Conservation (phyloP, 2,329 filamentous ascomycete genomes). For the Trichoderma asperellum region DNA sequence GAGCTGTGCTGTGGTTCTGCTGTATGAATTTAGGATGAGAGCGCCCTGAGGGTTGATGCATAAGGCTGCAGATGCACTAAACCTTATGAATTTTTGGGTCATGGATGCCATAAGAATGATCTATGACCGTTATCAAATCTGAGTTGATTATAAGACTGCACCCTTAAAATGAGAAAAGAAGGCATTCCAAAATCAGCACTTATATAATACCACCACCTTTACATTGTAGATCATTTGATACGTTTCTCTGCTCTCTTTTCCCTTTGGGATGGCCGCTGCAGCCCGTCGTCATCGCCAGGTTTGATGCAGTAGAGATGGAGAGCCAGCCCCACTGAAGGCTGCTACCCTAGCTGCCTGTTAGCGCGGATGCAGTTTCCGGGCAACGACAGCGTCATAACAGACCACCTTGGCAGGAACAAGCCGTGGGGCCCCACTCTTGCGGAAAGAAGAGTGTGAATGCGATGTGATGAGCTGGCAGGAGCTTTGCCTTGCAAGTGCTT, state of each 20-base stretch:
- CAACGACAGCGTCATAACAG: slow-evolving; percentile 28
- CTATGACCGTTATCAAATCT: neutral
- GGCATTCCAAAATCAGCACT: neutral
- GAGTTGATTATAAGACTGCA: neutral
- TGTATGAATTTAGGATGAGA: neutral
- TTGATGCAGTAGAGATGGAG: neutral
- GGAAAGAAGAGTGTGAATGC: neutral
- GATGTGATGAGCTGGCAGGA: slow-evolving; percentile 22
- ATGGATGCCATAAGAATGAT: neutral
- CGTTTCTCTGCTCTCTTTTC: neutral
- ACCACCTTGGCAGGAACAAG: slow-evolving; percentile 26
- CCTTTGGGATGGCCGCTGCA: slow-evolving; percentile 11
- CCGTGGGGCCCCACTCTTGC: slow-evolving; percentile 7
- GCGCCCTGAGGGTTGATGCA: neutral
- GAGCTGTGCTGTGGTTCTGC: neutral
- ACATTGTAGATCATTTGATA: neutral
- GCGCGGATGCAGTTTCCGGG: slow-evolving; percentile 25
- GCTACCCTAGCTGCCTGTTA: slow-evolving; percentile 18
- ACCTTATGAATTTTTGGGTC: neutral
- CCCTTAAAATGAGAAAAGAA: neutral
- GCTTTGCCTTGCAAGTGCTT: neutral
- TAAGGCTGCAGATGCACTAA: neutral
- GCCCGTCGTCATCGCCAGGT: slow-evolving; percentile 19
- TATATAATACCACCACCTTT: neutral
- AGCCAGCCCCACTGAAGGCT: slow-evolving; percentile 10